Evolutionary conservation across 371 early-diverging fungal genomes (phyloP).

Genomic region (Mucor irregularis): DNA sequence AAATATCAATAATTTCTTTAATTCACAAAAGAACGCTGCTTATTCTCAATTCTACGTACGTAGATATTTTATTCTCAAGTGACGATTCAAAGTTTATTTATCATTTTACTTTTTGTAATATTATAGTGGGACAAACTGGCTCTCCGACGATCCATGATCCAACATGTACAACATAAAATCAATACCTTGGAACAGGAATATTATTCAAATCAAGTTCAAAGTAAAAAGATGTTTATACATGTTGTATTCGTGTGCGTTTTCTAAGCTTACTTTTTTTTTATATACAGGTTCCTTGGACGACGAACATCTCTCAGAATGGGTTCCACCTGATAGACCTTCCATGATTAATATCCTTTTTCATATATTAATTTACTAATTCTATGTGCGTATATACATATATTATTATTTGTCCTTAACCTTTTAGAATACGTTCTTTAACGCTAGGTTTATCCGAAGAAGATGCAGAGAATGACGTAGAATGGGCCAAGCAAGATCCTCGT

Average conservation of each 20-base stretch:
- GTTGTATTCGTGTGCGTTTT: not conserved
- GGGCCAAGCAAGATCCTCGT: constrained; percentile 19
- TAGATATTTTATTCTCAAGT: not conserved
- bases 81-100: not conserved
- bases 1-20: constrained; percentile 19
- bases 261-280: not conserved
- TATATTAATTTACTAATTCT: constrained; percentile 1
- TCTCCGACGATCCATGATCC: constrained; percentile 32
- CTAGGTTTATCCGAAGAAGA: constrained; percentile 36
- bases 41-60: constrained; percentile 35
- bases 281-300: constrained; percentile 35
- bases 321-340: constrained; percentile 39
- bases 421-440: constrained; percentile 33
- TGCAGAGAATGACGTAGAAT: constrained; percentile 26
- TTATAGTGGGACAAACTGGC: constrained; percentile 34
- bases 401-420: constrained; percentile 7
- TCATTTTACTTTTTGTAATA: not conserved
- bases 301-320: constrained; percentile 35
- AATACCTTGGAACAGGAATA: constrained; percentile 35
- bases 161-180: constrained; percentile 33
- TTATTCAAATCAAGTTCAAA: constrained; percentile 27
- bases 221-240: constrained; percentile 16
- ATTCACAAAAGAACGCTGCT: constrained; percentile 27
- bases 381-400: too few species aligned
- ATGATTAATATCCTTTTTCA: constrained; percentile 40